These are phyloP conservation scores for Marasmius oreades DNA, from an alignment of 1,284 basidiomycete species.

Conservation along the genomic window DNA sequence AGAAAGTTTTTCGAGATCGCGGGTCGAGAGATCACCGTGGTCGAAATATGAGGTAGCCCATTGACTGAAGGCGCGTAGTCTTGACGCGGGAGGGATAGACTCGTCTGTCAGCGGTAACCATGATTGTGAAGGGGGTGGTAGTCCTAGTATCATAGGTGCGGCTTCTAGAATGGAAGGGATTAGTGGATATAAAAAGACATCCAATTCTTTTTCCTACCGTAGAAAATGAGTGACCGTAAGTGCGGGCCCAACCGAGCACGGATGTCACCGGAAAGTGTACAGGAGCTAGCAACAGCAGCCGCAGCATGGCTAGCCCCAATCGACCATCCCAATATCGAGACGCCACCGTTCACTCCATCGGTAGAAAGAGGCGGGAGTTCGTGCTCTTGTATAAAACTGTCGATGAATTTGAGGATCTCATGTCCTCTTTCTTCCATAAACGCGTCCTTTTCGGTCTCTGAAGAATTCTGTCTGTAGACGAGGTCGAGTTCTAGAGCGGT, in stretches of 20 bases:
- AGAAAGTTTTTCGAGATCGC: conserved; percentile 18
- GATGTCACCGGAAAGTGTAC: conserved; percentile 19
- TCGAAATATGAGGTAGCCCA: conserved; percentile 33
- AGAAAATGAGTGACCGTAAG: conserved; percentile 23
- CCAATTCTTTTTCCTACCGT: background rate
- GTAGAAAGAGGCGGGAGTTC: conserved; percentile 24
- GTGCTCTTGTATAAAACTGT: conserved; percentile 26
- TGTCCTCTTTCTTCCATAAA: conserved; percentile 25
- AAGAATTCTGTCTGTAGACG: conserved; percentile 21
- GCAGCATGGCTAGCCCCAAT: conserved; percentile 24
- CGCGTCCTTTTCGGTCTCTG: conserved; percentile 17
- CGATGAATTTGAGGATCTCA: conserved; percentile 31
- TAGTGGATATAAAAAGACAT: background rate
- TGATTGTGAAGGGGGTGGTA: conserved; percentile 11
- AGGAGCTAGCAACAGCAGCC: conserved; percentile 24
- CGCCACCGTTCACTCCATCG: conserved; percentile 28
- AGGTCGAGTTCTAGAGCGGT: conserved; percentile 18
- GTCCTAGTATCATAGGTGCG: conserved; percentile 22
- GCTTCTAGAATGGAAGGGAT: conserved; percentile 22
- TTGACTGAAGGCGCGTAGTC: conserved; percentile 18
- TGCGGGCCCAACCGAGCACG: conserved; percentile 18
- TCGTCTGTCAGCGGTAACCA: conserved; percentile 20
- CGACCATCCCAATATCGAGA: conserved; percentile 36
- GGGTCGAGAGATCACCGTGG: conserved; percentile 28
- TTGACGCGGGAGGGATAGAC: conserved; percentile 18